Evolutionary conservation across 495 filamentous ascomycete species (phyloP).

Genomic region (Cairneyella variabilis): DNA sequence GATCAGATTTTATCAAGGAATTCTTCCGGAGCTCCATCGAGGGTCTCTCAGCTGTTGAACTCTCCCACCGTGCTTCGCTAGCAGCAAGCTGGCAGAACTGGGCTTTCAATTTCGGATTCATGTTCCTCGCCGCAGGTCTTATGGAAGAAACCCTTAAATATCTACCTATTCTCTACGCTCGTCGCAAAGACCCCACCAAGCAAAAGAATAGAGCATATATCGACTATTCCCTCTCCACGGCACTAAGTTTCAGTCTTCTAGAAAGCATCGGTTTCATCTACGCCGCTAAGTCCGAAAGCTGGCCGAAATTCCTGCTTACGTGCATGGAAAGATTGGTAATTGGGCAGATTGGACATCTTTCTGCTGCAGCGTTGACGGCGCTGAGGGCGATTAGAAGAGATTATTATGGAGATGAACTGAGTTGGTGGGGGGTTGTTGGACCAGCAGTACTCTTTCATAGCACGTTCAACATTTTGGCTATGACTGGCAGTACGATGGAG

Average conservation of each 20-base stretch:
- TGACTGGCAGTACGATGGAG: constrained; percentile 20
- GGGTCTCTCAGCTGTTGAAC: constrained; percentile 9
- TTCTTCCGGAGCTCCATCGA: constrained; percentile 4
- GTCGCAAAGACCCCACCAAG: neutral
- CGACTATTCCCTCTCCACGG: constrained; percentile 19
- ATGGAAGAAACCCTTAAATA: constrained; percentile 26
- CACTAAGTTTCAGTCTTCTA: constrained; percentile 22
- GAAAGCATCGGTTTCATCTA: constrained; percentile 25
- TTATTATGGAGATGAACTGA: constrained; percentile 22
- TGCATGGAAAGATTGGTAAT: constrained; percentile 19
- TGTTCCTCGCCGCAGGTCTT: constrained; percentile 16
- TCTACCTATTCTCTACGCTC: constrained; percentile 22
- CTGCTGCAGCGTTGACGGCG: constrained; percentile 20
- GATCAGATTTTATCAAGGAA: constrained; percentile 8
- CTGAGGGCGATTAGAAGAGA: constrained; percentile 23
- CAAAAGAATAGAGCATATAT: constrained; percentile 20
- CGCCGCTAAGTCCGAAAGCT: constrained; percentile 4
- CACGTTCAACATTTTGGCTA: constrained; percentile 17
- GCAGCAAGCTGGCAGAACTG: constrained; percentile 23
- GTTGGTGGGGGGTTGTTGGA: constrained; percentile 19
- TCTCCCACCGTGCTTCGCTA: constrained; percentile 6
- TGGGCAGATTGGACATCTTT: constrained; percentile 19
- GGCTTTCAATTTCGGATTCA: constrained; percentile 18
- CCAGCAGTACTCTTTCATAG: constrained; percentile 23
- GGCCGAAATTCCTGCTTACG: constrained; percentile 10